Evolutionary conservation across 495 filamentous ascomycete genomes (phyloP).

Genomic region (Tuber borchii): DNA sequence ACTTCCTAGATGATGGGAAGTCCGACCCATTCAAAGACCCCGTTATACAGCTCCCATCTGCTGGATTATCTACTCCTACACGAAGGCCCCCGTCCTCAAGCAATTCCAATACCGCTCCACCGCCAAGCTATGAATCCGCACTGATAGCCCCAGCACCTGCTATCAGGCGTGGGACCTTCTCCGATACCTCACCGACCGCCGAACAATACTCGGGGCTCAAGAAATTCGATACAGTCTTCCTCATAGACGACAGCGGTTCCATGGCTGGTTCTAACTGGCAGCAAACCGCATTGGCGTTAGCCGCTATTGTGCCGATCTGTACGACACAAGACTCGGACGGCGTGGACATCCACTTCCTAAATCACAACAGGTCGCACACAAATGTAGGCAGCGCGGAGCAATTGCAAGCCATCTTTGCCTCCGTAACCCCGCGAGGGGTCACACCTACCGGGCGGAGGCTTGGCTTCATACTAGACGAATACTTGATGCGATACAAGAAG

Average conservation of each 20-base stretch:
- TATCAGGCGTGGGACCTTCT: neutral
- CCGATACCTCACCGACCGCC: conserved; percentile 41
- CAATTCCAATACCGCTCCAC: neutral
- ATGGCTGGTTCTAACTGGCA: conserved; percentile 74
- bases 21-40: neutral
- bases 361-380: conserved; percentile 46
- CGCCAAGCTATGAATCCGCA: neutral
- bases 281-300: conserved; percentile 65
- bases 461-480: conserved; percentile 22
- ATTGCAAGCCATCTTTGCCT: conserved; percentile 23
- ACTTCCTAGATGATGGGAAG: neutral
- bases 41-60: neutral
- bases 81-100: neutral
- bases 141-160: neutral
- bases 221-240: conserved; percentile 81
- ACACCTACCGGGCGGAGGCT: conserved; percentile 35
- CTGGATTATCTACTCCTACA: neutral
- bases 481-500: conserved; percentile 20
- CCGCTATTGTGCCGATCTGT: conserved; percentile 78
- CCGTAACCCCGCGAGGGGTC: conserved; percentile 25
- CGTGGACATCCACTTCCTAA: conserved; percentile 91
- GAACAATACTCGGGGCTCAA: conserved; percentile 68
- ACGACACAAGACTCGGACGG: conserved; percentile 76
- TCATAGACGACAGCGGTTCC: conserved; percentile 85
- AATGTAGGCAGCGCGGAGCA: conserved; percentile 14